Base-by-base conservation (phyloP, 2,329 filamentous ascomycete species). In the Colletotrichum agaves region DNA sequence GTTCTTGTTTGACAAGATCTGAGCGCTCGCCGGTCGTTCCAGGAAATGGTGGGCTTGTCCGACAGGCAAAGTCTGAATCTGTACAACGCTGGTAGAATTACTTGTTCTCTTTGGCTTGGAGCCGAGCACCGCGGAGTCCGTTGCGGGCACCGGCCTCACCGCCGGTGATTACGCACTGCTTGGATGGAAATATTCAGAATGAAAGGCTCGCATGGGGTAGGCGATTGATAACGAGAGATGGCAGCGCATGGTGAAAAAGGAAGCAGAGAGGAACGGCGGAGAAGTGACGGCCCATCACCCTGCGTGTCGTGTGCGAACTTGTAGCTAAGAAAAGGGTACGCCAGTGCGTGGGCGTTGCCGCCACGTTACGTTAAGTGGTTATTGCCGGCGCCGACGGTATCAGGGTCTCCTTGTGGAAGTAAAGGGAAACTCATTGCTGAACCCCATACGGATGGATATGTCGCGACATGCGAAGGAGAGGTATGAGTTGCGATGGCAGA, bases 201-300 rank as follows among this genome's bases (percentile, higher is more conserved):
- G 7, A 15, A 55, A 37, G 5, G 37, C 35, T 37, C 11, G 58
- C 35, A 37, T 33, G 46, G 60, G 27, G 27, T 2, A 27, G 27
- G 31, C 17, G n/a, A 15, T 10, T 43, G 57, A 19, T 46, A n/a
- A 44, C 8, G 31, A 41, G 17, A 41, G 50, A 19, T n/a, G 61
- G 55, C 61, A 33, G 44, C 17, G 53, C 46, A 60, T 65, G 47
- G 47, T 68, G 65, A 68, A 64, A 68, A 61, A 59, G 33, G 17
- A 19, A n/a, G 33, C 17, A 46, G 47, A 43, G 19, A 33, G 41
- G 53, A 67, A 43, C 21, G 53, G 46, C 33, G 39, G 31, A 64
- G n/a, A 49, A 60, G 53, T 47, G 41, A 46, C 31, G 60, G 64
- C 60, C 65, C 53, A 31, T 53, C 53, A 60, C 61, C 61, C 55